Percentiles rank a stretch among this genome's conserved stretches.
Evolutionary conservation across 2,329 filamentous ascomycete species (phyloP).

Genomic region (Fusarium sp.): DNA sequence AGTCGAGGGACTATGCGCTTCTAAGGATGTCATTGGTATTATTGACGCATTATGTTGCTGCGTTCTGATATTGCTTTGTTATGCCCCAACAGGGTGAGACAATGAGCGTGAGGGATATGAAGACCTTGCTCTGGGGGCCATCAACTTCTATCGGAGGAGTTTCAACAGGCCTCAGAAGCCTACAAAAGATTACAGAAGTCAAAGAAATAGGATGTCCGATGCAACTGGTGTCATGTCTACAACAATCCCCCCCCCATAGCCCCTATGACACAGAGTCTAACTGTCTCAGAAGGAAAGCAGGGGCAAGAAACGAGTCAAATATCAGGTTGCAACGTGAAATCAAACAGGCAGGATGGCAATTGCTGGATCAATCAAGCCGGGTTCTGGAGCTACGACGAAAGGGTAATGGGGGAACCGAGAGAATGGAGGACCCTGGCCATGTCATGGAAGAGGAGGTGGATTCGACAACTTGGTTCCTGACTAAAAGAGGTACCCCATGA

Average conservation of each 20-base stretch:
- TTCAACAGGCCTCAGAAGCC: not conserved
- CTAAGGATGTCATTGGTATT: not conserved
- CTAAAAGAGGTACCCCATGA: slow-evolving; percentile 9
- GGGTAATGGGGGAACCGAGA: slow-evolving; percentile 36
- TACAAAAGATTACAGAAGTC: slow-evolving; percentile 6
- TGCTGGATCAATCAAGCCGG: slow-evolving; percentile 2
- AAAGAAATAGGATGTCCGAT: slow-evolving; percentile 15
- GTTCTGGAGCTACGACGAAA: not conserved
- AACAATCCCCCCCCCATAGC: not conserved
- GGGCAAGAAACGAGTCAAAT: slow-evolving; percentile 25
- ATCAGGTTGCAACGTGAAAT: slow-evolving; percentile 23
- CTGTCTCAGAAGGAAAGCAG: slow-evolving; percentile 1
- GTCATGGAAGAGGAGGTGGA: slow-evolving; percentile 23
- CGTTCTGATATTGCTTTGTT: slow-evolving; percentile 8
- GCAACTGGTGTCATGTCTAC: not conserved
- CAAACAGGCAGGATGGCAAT: slow-evolving; percentile 15
- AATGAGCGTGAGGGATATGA: slow-evolving; percentile 4
- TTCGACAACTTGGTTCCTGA: slow-evolving; percentile 25
- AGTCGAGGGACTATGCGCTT: not conserved
- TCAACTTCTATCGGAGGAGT: not conserved
- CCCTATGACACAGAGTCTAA: not conserved
- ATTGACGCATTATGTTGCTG: slow-evolving; percentile 1
- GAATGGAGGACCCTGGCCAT: slow-evolving; percentile 31
- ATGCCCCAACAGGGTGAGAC: slow-evolving; percentile 21
- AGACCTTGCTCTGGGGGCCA: slow-evolving; percentile 7